Base-by-base conservation (phyloP, 2,329 filamentous ascomycete genomes). In the Karstenula rhodostoma region DNA sequence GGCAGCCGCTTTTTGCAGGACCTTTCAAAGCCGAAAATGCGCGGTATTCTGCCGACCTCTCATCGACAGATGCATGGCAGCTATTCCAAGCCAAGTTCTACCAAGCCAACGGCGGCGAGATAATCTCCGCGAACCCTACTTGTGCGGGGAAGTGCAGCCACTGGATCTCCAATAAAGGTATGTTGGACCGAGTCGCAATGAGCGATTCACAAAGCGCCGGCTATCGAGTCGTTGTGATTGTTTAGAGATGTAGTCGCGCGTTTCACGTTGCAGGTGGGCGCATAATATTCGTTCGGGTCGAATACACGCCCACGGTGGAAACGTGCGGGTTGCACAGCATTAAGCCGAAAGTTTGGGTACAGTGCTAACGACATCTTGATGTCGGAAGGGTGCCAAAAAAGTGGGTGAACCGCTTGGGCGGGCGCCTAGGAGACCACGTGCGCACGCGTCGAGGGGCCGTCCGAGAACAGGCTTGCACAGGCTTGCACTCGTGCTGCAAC, bases 141-240 rank as follows among this genome's bases (percentile, higher is more conserved):
- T 50, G 47, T 50, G 29, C 29, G 47, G 29, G 47, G 47, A 50
- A 50, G 23, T 48, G 23, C 44, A 29, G 44, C 44, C 44, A 27
- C 23, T 23, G 13, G 23, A 29, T 27, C 44, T 48, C 5, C 7
- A n/a, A 40, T 40, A 13, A 27, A 50, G 3, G 27, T 12, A 35
- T n/a, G 25, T 15, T 22, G 35, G 35, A 51, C 35, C 22, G 29
- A 40, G 35, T 40, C 35, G 35, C 35, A 13, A 40, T 40, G 17
- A 13, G 13, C 35, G 35, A 40, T 40, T 40, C 35, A 40, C 35
- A 13, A 40, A n/a, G 2, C 17, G 35, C 7, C 35, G 35, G 13
- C 7, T 40, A 37, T n/a, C 35, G 35, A 40, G 35, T 40, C 35
- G 17, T n/a, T n/a, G 4, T n/a, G 13, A 40, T 40, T 13, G 35